Evolutionary conservation across 768 basidiomycete genomes (phyloP), one percentile per base, ranked within the genome.

Genomic region (Boletus subcaerulescens): DNA sequence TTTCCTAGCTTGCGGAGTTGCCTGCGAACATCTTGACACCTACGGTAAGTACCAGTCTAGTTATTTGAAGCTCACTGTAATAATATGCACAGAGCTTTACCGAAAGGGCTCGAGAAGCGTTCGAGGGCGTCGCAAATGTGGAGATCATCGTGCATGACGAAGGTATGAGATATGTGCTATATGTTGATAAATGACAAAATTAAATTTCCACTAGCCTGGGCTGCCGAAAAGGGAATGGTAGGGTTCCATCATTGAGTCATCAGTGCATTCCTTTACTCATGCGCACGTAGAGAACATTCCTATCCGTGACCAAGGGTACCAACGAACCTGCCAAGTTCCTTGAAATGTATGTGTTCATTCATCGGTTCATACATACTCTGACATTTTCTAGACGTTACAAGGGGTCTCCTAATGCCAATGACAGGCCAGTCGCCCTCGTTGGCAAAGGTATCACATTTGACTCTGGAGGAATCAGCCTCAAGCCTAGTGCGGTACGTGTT

Each of bases 381-480:
- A 50, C 40, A 14, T 43, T 47, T 22, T 6, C 13, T 36, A 92
- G 89, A 52, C 86, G 88, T 71, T 95, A 95, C 79, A 85, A 86
- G 32, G 91, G 91, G n/a, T 86, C 82, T 2, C 66, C 79, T 3
- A 71, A 77, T 52, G 74, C 77, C 57, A 71, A 78, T 47, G 83
- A 75, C 0, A 76, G 76, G 50, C 91, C 90, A 4, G 75, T 91
- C 14, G 86, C 83, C 3, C 77, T 91, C 56, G 89, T 94, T 35
- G 92, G 92, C 33, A 93, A 94, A 68, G 92, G 92, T 56, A 86
- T 94, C 66, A 93, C 91, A 15, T 95, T 94, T 59, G 91, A 95
- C 70, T 84, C 85, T 3, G 91, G 91, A 77, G 91, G 91, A 60
- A 93, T 93, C 70, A 88, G 86, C 55, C 73, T 95, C 70, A 94